phyloP scores from a whole-genome alignment of 441 rosid genomes.

The Rhodomyrtus psidioides region DNA sequence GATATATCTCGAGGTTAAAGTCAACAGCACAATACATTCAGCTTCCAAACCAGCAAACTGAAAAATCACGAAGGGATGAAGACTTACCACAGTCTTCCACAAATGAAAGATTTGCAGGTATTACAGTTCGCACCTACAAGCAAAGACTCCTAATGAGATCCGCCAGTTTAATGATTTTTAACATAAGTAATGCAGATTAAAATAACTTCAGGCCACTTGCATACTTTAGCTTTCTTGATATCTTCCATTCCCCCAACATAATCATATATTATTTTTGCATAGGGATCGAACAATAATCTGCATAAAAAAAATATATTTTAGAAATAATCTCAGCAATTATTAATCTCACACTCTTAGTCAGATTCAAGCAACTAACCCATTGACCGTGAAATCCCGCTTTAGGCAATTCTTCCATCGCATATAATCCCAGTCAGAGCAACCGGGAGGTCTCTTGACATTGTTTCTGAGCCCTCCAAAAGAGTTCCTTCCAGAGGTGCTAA shows the following conservation, averaged over 20 bases:
- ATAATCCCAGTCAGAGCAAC: slow-evolving; percentile 48
- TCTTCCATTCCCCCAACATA: slow-evolving; percentile 88
- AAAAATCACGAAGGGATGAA: neutral
- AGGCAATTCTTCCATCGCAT: slow-evolving; percentile 67
- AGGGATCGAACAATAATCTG: slow-evolving; percentile 95
- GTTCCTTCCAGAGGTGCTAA: slow-evolving; percentile 44
- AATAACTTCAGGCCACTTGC: slow-evolving; percentile 26
- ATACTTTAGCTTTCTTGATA: slow-evolving; percentile 80
- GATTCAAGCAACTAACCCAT: slow-evolving; percentile 41
- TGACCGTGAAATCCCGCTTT: slow-evolving; percentile 86
- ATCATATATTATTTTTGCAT: slow-evolving; percentile 64
- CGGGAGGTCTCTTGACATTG: slow-evolving; percentile 25
- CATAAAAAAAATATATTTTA: slow-evolving; percentile 12
- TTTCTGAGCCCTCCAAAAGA: slow-evolving; percentile 15
- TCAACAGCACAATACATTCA: neutral
- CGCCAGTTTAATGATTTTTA: neutral
- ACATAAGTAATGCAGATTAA: neutral
- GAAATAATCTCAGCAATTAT: neutral
- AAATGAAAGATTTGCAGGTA: slow-evolving; percentile 66
- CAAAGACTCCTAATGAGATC: slow-evolving; percentile 1
- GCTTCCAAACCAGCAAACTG: neutral
- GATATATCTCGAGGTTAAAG: neutral
- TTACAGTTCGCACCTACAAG: slow-evolving; percentile 63
- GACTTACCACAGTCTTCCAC: slow-evolving; percentile 79
- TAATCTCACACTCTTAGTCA: neutral